Evolutionary conservation across 495 filamentous ascomycete species (phyloP).

Genomic region (Podospora pseudopauciseta): DNA sequence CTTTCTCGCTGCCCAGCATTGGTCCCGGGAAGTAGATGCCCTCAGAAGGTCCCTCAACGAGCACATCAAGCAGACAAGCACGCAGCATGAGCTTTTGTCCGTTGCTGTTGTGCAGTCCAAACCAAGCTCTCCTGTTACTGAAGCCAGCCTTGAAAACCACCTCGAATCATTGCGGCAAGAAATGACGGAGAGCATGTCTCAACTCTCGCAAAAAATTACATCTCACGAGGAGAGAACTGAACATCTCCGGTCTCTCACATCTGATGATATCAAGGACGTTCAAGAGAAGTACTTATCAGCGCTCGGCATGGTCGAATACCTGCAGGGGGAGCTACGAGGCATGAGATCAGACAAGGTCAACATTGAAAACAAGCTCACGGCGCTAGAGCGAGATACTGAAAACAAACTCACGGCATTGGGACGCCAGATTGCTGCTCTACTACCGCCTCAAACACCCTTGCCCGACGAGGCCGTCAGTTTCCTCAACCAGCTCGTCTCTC

Average conservation of each 20-base stretch:
- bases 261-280: constrained; percentile 12
- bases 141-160: constrained; percentile 10
- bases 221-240: constrained; percentile 16
- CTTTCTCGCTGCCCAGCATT: constrained; percentile 29
- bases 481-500: constrained; percentile 14
- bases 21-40: constrained; percentile 18
- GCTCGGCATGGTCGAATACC: constrained; percentile 15
- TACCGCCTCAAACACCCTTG: not conserved
- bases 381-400: not conserved
- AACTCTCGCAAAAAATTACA: constrained; percentile 15
- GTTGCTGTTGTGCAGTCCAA: constrained; percentile 18
- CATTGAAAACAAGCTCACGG: not conserved
- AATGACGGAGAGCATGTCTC: not conserved
- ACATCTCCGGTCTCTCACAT: not conserved
- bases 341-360: constrained; percentile 17
- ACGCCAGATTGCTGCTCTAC: not conserved
- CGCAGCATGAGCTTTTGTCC: constrained; percentile 17
- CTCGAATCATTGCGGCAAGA: constrained; percentile 19
- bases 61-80: constrained; percentile 15
- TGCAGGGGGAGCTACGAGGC: constrained; percentile 22
- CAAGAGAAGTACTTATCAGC: constrained; percentile 18
- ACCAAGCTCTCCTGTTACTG: constrained; percentile 14
- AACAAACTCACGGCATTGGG: constrained; percentile 20
- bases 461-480: constrained; percentile 10
- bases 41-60: constrained; percentile 22